Percentiles rank a stretch among this genome's conserved stretches.
These are phyloP conservation scores for Protomyces gravidus DNA, from an alignment of 1,139 yeast species.

Conservation along the genomic window DNA sequence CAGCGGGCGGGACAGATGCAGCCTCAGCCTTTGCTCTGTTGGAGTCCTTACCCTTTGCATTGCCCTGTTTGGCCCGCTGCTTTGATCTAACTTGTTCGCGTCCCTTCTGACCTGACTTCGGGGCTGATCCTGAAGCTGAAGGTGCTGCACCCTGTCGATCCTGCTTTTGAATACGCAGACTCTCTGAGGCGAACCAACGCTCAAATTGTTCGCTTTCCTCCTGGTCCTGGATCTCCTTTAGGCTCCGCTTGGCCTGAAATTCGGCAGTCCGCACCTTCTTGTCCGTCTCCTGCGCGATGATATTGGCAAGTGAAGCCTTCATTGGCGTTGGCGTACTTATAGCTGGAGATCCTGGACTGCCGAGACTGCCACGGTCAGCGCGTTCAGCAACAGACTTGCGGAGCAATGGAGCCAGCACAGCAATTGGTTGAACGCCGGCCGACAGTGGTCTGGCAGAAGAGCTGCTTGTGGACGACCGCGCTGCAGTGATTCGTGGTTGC, in stretches of 20 bases:
- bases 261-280: slow-evolving; percentile 50
- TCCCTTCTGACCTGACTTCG: no score
- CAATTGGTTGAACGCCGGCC: slow-evolving; percentile 8
- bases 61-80: neutral
- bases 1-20: no score
- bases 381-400: neutral
- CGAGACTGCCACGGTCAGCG: no score
- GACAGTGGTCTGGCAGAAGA: no score
- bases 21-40: neutral
- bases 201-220: slow-evolving; percentile 58
- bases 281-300: slow-evolving; percentile 42
- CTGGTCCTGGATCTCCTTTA: slow-evolving; percentile 70
- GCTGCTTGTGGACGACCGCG: no score
- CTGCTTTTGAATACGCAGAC: slow-evolving; percentile 52
- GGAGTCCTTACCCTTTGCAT: neutral
- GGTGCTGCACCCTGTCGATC: slow-evolving; percentile 35
- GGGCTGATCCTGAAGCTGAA: no score
- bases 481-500: no score
- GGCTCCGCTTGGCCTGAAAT: slow-evolving; percentile 43
- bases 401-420: neutral
- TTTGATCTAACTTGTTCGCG: neutral
- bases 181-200: slow-evolving; percentile 76
- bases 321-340: no score
- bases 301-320: slow-evolving; percentile 44
- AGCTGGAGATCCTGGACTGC: no score